Percentiles rank a stretch among this genome's conserved stretches.
Evolutionary conservation across 2,329 filamentous ascomycete species (phyloP).

Genomic region (Amphichorda felina): DNA sequence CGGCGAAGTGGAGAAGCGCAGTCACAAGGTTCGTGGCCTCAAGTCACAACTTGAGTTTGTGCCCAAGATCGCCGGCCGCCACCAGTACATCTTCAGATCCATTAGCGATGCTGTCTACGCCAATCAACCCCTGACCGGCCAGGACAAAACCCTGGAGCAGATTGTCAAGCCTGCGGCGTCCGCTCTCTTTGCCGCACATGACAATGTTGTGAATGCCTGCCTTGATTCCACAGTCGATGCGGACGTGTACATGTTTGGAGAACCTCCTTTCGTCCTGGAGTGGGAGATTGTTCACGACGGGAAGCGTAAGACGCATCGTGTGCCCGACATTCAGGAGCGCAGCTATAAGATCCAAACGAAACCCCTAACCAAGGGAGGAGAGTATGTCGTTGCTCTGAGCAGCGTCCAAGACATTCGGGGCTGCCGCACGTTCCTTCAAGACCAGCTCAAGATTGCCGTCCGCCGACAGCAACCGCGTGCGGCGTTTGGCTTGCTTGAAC

Average conservation of each 20-base stretch:
- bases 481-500: constrained; percentile 76
- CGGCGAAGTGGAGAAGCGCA: constrained; percentile 35
- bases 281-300: constrained; percentile 90
- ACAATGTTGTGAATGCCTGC: constrained; percentile 54
- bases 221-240: constrained; percentile 71
- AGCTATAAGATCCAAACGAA: constrained; percentile 65
- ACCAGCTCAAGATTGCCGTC: constrained; percentile 76
- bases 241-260: constrained; percentile 64
- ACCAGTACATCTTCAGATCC: constrained; percentile 73
- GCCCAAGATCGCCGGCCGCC: constrained; percentile 69
- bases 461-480: constrained; percentile 79
- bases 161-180: constrained; percentile 88
- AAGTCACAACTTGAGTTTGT: constrained; percentile 77
- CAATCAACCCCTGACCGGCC: constrained; percentile 47
- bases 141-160: constrained; percentile 60
- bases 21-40: constrained; percentile 52
- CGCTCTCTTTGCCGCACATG: constrained; percentile 52
- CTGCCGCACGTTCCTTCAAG: constrained; percentile 77
- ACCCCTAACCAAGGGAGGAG: constrained; percentile 66
- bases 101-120: constrained; percentile 78
- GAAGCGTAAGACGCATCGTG: constrained; percentile 60
- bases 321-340: constrained; percentile 49
- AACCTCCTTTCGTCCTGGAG: constrained; percentile 78
- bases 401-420: constrained; percentile 77
- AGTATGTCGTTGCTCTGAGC: constrained; percentile 78